phyloP scores from a whole-genome alignment of 208 protist species.

The Naegleria gruberi region DNA sequence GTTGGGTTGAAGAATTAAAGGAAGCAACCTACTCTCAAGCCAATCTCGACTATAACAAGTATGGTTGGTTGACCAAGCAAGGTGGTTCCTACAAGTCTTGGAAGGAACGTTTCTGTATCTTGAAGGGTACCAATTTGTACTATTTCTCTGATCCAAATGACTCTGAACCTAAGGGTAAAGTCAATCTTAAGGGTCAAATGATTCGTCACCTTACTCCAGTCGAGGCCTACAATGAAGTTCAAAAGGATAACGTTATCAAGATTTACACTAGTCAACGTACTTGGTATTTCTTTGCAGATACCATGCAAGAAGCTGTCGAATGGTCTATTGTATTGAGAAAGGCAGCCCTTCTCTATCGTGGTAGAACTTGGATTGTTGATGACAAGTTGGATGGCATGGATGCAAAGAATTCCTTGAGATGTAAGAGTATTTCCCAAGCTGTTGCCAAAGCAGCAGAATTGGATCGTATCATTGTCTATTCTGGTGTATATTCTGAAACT shows the following conservation, averaged over 20 bases:
- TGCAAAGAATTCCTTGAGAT: neutral
- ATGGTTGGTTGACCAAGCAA: conserved; percentile 5
- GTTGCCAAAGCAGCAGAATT: neutral
- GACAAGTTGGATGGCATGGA: too few relatives aligned
- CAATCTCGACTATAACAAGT: neutral
- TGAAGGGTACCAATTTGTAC: neutral
- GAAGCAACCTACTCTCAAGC: neutral
- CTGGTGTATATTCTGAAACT: neutral
- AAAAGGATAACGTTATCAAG: neutral
- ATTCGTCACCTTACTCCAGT: neutral
- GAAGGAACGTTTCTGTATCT: neutral
- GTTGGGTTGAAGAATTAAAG: neutral
- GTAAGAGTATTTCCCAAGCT: neutral
- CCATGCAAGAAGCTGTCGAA: neutral
- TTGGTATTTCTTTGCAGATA: neutral
- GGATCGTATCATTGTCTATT: neutral
- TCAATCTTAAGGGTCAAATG: neutral
- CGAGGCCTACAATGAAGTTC: neutral
- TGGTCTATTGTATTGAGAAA: conserved; percentile 19
- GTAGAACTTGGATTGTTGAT: neutral
- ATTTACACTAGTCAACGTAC: neutral
- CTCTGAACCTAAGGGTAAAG: neutral
- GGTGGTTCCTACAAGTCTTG: neutral
- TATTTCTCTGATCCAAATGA: neutral
- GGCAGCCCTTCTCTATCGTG: neutral